Evolutionary conservation across 306 rosid genomes (phyloP).

Genomic region (Castanopsis chinensis): DNA sequence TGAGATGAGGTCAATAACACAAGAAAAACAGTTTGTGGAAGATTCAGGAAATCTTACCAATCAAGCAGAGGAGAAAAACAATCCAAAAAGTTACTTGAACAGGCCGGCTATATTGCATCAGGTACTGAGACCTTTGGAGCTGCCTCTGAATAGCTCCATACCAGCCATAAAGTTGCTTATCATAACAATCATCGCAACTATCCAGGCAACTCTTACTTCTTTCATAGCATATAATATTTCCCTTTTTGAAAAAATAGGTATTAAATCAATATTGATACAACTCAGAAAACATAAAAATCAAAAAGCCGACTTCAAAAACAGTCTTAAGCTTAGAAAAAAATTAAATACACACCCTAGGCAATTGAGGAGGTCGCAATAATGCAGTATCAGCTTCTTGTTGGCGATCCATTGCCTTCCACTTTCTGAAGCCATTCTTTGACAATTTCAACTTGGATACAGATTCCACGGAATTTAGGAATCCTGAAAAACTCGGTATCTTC

Average conservation of each 20-base stretch:
- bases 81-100: slow-evolving; percentile 57
- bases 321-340: slow-evolving; percentile 11
- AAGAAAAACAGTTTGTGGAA: neutral
- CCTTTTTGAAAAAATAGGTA: slow-evolving; percentile 38
- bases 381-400: slow-evolving; percentile 46
- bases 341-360: slow-evolving; percentile 56
- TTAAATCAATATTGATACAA: slow-evolving; percentile 6
- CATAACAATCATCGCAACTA: slow-evolving; percentile 62
- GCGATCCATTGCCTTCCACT: slow-evolving; percentile 54
- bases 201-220: slow-evolving; percentile 67
- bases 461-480: slow-evolving; percentile 66
- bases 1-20: neutral
- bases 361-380: slow-evolving; percentile 44
- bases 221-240: slow-evolving; percentile 44
- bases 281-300: neutral
- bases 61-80: slow-evolving; percentile 60
- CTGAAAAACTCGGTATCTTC: slow-evolving; percentile 87
- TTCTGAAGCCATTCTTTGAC: slow-evolving; percentile 79
- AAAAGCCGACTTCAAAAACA: neutral
- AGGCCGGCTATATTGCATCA: slow-evolving; percentile 78
- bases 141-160: slow-evolving; percentile 80
- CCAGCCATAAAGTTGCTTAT: slow-evolving; percentile 88
- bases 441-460: slow-evolving; percentile 67
- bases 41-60: slow-evolving; percentile 55
- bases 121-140: slow-evolving; percentile 90